phyloP scores from a whole-genome alignment of 78 protist genomes.

The Dictyostelium firmibasis region DNA sequence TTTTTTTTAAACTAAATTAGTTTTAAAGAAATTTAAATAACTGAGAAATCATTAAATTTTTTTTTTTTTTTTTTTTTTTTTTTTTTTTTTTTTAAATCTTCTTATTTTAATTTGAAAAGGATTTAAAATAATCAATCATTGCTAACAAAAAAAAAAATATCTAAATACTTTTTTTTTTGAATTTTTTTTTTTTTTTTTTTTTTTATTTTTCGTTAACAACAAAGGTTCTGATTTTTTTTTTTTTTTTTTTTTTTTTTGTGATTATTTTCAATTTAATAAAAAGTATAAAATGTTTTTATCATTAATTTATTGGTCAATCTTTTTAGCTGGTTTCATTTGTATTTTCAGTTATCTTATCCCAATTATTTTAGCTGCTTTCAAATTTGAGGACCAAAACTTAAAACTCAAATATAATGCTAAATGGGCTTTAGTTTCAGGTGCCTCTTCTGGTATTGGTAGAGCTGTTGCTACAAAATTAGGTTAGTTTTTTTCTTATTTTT shows the following conservation, averaged over 20 bases:
- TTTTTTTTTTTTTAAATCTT: no score
- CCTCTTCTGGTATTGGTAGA: conserved; percentile 66
- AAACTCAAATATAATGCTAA: conserved; percentile 71
- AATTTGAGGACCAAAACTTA: conserved; percentile 49
- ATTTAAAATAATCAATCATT: background rate
- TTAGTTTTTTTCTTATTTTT: background rate
- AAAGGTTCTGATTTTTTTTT: background rate
- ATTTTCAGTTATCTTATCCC: conserved; percentile 29
- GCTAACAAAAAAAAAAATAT: background rate
- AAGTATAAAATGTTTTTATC: background rate
- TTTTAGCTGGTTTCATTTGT: conserved; percentile 25
- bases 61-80: no score
- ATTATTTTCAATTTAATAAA: background rate
- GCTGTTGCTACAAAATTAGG: conserved; percentile 57
- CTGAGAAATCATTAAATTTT: no score
- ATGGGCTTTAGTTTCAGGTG: conserved; percentile 79
- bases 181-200: background rate
- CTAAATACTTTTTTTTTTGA: background rate
- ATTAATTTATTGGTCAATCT: conserved; percentile 33
- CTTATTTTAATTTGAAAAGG: no score
- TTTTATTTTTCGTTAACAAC: background rate
- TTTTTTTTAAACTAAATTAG: no score
- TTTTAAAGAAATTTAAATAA: no score
- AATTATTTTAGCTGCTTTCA: conserved; percentile 53
- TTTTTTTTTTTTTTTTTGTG: background rate